Conservation (phyloP, 1,139 yeast species). For the Yamadazyma diospyri region DNA sequence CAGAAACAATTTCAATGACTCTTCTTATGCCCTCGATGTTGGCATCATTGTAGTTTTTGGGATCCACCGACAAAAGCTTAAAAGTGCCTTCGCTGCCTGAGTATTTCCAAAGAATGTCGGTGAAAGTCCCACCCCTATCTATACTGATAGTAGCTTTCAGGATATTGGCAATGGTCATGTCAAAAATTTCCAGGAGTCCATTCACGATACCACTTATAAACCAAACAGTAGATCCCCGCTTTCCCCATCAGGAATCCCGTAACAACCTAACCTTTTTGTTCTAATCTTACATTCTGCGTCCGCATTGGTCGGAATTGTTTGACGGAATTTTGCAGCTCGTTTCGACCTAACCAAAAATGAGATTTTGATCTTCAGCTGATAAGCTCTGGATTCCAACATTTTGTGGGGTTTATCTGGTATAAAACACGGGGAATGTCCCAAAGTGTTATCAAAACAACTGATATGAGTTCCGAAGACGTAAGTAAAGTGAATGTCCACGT, state of each 20-base stretch:
- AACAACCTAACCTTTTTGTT: background rate
- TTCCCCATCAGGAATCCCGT: background rate
- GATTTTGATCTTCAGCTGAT: no score
- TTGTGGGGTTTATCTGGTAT: no score
- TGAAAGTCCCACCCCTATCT: slow-evolving; percentile 24
- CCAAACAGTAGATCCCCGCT: background rate
- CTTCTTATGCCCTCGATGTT: slow-evolving; percentile 23
- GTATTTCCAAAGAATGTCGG: slow-evolving; percentile 18
- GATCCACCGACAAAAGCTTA: slow-evolving; percentile 21
- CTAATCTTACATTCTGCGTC: background rate
- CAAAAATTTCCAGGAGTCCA: background rate
- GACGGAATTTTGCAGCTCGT: slow-evolving; percentile 1
- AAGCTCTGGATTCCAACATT: no score
- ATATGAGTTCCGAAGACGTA: no score
- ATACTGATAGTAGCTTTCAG: slow-evolving; percentile 15
- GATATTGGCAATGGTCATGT: slow-evolving; percentile 7
- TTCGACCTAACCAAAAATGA: background rate
- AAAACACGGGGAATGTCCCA: no score
- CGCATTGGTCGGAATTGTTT: background rate
- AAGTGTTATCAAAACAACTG: no score
- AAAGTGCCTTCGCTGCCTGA: slow-evolving; percentile 15
- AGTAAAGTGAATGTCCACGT: background rate
- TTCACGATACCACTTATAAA: no score
- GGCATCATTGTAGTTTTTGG: slow-evolving; percentile 20
- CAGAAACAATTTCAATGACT: slow-evolving; percentile 16